phyloP scores from a whole-genome alignment of 768 basidiomycete genomes.

The Pisolithus marmoratus region DNA sequence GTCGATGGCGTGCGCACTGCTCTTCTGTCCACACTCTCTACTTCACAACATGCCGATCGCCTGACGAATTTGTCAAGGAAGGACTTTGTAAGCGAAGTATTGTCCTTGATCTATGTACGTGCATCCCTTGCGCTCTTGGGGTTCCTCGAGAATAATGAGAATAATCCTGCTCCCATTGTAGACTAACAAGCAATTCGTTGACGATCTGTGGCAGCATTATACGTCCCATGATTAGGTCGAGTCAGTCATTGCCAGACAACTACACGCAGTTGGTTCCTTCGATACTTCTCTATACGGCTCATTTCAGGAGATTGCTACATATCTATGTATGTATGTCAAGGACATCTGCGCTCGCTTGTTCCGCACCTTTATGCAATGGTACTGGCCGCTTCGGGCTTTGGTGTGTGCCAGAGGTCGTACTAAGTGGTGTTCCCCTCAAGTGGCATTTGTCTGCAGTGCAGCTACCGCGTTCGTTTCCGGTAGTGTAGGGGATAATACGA shows the following conservation, averaged over 20 bases:
- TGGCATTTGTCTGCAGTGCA: too few relatives aligned
- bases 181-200: constrained; percentile 65
- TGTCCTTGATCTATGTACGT: constrained; percentile 59
- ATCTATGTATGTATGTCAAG: not conserved
- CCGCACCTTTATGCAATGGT: not conserved
- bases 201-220: constrained; percentile 55
- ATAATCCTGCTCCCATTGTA: constrained; percentile 18
- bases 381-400: not conserved
- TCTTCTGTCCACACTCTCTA: constrained; percentile 19
- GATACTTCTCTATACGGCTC: not conserved
- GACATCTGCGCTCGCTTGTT: not conserved
- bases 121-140: not conserved
- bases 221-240: constrained; percentile 8
- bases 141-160: not conserved
- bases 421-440: not conserved
- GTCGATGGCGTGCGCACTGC: constrained; percentile 15
- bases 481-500: not conserved
- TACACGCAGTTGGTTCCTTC: not conserved
- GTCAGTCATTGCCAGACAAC: not conserved
- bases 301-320: not conserved
- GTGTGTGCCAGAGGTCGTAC: too few relatives aligned
- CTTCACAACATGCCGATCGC: constrained; percentile 12
- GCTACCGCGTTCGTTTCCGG: not conserved
- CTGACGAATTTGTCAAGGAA: constrained; percentile 38
- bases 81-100: constrained; percentile 53